Evolutionary conservation across 148 eudicot species (phyloP), one percentile per base, ranked within the genome.

Genomic region (Rhododendron griersonianum): DNA sequence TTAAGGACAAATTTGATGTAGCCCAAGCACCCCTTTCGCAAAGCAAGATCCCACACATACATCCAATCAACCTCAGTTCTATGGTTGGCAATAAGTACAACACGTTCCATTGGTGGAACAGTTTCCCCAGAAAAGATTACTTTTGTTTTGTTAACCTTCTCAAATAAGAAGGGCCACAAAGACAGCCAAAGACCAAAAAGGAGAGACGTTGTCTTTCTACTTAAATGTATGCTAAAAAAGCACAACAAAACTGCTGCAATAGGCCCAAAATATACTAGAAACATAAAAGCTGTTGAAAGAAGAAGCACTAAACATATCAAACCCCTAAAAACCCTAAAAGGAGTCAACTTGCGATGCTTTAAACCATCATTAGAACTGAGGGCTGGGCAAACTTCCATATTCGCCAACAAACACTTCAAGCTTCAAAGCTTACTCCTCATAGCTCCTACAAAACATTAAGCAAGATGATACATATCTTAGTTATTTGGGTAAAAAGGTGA

Each of bases 21-120:
- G 35, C 94, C 98, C 80, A 93, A 81, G 74, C 92, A 83, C 47
- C 92, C 98, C 84, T 94, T 94, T 41, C 98, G 86, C 78, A 93
- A 85, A 48, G 98, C 98, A 88, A 94, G 93, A 86, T 94, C 88
- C 98, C 98, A 93, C 82, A 94, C 84, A 87, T 94, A 94, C 98
- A 94, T 94, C 98, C 98, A 93, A 88, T 94, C 98, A 90, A 94
- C 95, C 87, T 94, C 98, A n/a, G 98, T 94, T 87, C 95, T 90
- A 87, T 94, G 98, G 79, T 94, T 94, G 67, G 95, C 94, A 65
- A 94, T 93, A 63, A 94, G 87, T 89, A 94, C 88, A 86, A 91
- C 94, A 86, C 95, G 94, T 88, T 94, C 95, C 84, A 89, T 86
- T 3, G 84, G 50, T 33, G 94, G 98, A 77, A 93, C 91, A 51